phyloP scores from a whole-genome alignment of 345 rosid genomes.

The Cardamine resedifolia region DNA sequence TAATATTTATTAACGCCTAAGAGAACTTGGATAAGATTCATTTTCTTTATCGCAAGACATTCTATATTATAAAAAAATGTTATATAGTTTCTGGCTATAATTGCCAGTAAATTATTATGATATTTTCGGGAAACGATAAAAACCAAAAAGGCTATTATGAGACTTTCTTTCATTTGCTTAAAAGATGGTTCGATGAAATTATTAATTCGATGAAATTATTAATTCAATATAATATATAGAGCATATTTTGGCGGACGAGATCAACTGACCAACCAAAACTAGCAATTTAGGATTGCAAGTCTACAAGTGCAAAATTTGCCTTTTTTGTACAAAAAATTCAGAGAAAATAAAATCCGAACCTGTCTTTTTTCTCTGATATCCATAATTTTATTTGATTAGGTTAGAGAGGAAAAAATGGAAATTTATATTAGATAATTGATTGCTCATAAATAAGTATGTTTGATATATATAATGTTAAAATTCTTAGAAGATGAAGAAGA shows the following conservation, averaged over 20 bases:
- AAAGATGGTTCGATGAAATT: not conserved
- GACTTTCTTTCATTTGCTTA: not conserved
- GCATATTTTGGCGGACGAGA: too few relatives aligned
- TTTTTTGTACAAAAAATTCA: not conserved
- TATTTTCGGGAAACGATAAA: not conserved
- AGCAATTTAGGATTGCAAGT: not conserved
- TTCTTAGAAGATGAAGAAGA: not conserved
- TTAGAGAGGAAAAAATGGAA: not conserved
- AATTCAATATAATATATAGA: too few relatives aligned
- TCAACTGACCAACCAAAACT: too few relatives aligned
- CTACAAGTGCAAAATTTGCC: constrained; percentile 2
- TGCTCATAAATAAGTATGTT: not conserved
- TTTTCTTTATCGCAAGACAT: not conserved
- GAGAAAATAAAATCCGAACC: not conserved
- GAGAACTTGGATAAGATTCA: constrained; percentile 6
- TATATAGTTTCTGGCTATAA: not conserved
- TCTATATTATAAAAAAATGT: not conserved
- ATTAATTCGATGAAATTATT: too few relatives aligned
- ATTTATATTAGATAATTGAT: not conserved
- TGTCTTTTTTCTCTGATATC: constrained; percentile 6
- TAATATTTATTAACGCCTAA: not conserved
- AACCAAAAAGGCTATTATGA: not conserved
- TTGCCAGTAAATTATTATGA: not conserved
- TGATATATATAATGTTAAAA: not conserved
- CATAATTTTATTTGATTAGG: not conserved